These are phyloP conservation scores for Clarireedia monteithiana DNA, from an alignment of 2,329 filamentous ascomycete species.

Conservation along the genomic window DNA sequence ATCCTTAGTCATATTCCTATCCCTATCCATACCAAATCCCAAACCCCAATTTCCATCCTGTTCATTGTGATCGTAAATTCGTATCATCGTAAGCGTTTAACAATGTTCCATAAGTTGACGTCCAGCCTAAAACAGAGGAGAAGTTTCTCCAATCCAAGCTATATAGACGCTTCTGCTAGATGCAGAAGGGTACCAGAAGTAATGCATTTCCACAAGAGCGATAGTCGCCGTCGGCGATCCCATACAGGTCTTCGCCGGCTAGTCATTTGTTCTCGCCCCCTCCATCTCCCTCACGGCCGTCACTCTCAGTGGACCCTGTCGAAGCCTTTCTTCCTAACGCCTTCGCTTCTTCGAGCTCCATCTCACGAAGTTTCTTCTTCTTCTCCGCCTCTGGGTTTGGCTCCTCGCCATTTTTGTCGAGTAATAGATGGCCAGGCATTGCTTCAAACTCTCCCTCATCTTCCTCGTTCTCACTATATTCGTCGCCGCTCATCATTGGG, in stretches of 20 bases:
- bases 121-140: background rate
- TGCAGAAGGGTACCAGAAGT: slow-evolving; percentile 8
- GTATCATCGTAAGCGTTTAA: background rate
- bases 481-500: slow-evolving; percentile 29
- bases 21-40: too few species aligned
- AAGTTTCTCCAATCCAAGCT: background rate
- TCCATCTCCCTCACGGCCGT: slow-evolving; percentile 1
- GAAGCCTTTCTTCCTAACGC: slow-evolving; percentile 33
- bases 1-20: too few species aligned
- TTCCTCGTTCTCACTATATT: slow-evolving; percentile 30
- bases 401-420: slow-evolving; percentile 13
- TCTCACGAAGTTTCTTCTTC: slow-evolving; percentile 49
- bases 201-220: slow-evolving; percentile 7
- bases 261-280: slow-evolving; percentile 2
- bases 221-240: slow-evolving; percentile 6
- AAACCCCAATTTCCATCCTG: too few species aligned
- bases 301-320: slow-evolving; percentile 13
- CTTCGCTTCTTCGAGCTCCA: slow-evolving; percentile 52
- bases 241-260: slow-evolving; percentile 8
- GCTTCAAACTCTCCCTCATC: slow-evolving; percentile 30
- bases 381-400: slow-evolving; percentile 25
- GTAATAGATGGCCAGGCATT: slow-evolving; percentile 21
- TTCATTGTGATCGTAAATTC: background rate
- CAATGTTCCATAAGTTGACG: background rate
- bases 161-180: background rate